Percentiles rank a stretch among this genome's conserved stretches.
phyloP scores from a whole-genome alignment of 805 yeast species.

The Saturnispora saitoi region DNA sequence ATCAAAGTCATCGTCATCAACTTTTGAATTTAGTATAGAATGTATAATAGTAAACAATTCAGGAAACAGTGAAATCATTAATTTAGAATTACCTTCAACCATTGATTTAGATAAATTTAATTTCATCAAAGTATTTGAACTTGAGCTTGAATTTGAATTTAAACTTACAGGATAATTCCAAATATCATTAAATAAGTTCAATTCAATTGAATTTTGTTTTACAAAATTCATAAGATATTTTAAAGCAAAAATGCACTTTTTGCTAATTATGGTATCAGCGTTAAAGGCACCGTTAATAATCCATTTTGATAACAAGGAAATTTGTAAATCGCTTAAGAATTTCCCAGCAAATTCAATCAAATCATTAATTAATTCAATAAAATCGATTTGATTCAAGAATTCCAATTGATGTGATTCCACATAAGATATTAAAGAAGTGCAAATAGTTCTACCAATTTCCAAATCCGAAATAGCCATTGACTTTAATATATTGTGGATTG shows the following conservation, averaged over 20 bases:
- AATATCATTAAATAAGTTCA: neutral
- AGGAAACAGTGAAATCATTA: constrained; percentile 13
- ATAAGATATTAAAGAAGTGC: constrained; percentile 32
- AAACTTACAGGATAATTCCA: neutral
- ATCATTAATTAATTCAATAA: constrained; percentile 53
- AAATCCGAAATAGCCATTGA: constrained; percentile 20
- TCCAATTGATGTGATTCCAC: constrained; percentile 19
- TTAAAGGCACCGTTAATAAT: constrained; percentile 31
- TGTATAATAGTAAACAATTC: constrained; percentile 14
- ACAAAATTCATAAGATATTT: constrained; percentile 26
- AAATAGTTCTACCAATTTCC: constrained; percentile 20
- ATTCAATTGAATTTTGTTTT: constrained; percentile 7
- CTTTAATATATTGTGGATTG: constrained; percentile 37
- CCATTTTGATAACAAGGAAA: constrained; percentile 18
- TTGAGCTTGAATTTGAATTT: neutral
- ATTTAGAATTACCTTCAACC: constrained; percentile 16
- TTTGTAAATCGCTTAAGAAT: constrained; percentile 20
- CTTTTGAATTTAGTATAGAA: constrained; percentile 17
- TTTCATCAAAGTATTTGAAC: neutral
- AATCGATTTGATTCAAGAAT: constrained; percentile 36
- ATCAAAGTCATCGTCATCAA: constrained; percentile 30
- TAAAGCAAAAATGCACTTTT: constrained; percentile 35
- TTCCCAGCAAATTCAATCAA: constrained; percentile 38
- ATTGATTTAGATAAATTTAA: neutral
- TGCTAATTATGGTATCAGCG: constrained; percentile 38